Base-by-base conservation (phyloP, 2,329 filamentous ascomycete genomes). In the Aspergillus quadrilineatus region DNA sequence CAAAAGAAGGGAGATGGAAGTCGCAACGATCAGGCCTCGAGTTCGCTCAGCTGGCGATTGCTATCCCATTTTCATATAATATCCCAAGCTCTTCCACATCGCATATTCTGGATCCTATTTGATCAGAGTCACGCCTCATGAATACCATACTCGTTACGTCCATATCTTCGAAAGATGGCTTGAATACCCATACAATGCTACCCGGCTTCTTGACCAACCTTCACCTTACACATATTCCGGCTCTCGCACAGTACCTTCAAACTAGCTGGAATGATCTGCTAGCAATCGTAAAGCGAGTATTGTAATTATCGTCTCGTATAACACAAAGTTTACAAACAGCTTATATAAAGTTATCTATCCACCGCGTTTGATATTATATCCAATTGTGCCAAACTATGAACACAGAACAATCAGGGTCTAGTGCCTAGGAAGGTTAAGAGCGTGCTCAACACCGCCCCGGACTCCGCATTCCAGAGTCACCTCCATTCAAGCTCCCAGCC, bases 61-160 rank as follows among this genome's bases (percentile, higher is more conserved):
- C 56, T 47, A 52, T 53, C 48, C 53, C 43, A 42, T 51, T 56
- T 46, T 48, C 45, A 55, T 60, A 53, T 56, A 50, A 56, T 56
- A 60, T 58, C 60, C 55, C 53, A 53, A 57, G 52, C 61, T 58
- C 52, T 39, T 54, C 57, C 59, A 57, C 53, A 56, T 63, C 63
- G 61, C 65, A 67, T 65, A 57, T 63, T 66, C 58, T 59, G 63
- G 66, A 63, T 66, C 66, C 60, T 65, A 62, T 63, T 67, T 68
- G 65, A 65, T 62, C 65, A 67, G 65, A 71, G 62, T 72, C 63
- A 72, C 67, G 69, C 67, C 66, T 72, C 69, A 72, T 70, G 69
- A 72, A 71, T 67, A 55, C 58, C 67, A 67, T 66, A 64, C 62
- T 64, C 65, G 62, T 57, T 63, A 60, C 52, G 55, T 52, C 47